Evolutionary conservation across 495 filamentous ascomycete species (phyloP).

Genomic region (Elasticomyces elasticus): DNA sequence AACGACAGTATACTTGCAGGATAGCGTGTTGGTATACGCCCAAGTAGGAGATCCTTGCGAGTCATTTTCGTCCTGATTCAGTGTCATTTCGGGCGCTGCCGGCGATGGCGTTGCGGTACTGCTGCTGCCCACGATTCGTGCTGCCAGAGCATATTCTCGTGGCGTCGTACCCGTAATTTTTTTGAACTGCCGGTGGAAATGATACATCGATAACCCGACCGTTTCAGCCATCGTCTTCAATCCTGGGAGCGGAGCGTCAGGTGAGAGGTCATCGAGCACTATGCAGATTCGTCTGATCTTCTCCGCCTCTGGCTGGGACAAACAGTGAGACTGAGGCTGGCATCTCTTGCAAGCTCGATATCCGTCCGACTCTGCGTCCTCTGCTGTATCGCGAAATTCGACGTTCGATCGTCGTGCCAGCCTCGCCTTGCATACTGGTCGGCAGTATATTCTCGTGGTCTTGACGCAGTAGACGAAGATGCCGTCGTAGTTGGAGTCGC

Average conservation of each 20-base stretch:
- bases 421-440: slow-evolving; percentile 49
- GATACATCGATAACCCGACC: slow-evolving; percentile 47
- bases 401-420: slow-evolving; percentile 54
- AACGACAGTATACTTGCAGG: background rate
- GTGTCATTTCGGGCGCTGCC: background rate
- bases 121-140: background rate
- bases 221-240: slow-evolving; percentile 43
- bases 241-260: slow-evolving; percentile 31
- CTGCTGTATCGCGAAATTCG: slow-evolving; percentile 46
- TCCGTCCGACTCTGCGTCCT: slow-evolving; percentile 45
- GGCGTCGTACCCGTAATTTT: slow-evolving; percentile 50
- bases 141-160: slow-evolving; percentile 39
- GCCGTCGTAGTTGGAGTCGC: slow-evolving; percentile 40
- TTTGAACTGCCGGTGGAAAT: slow-evolving; percentile 56
- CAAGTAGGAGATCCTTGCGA: too few species aligned
- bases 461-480: slow-evolving; percentile 54
- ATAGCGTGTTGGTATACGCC: background rate
- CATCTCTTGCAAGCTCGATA: slow-evolving; percentile 58
- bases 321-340: slow-evolving; percentile 45
- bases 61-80: too few species aligned
- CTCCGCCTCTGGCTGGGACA: slow-evolving; percentile 34
- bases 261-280: slow-evolving; percentile 26
- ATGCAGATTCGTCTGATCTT: slow-evolving; percentile 41
- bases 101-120: background rate
- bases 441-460: slow-evolving; percentile 56